Conservation (phyloP, 83 land plant species). For the Isoetes engelmannii region DNA sequence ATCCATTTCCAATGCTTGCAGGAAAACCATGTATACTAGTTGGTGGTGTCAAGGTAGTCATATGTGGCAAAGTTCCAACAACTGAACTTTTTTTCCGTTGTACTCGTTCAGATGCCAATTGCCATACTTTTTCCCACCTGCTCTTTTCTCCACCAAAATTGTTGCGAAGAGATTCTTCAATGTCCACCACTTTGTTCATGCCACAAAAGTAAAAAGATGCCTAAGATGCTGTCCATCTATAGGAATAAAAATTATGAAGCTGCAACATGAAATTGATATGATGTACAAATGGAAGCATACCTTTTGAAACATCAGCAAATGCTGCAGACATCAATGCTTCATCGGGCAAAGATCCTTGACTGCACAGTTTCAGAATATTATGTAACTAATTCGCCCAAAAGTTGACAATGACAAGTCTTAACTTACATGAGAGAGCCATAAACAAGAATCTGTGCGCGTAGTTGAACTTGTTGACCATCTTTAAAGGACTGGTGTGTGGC, state of each 20-base stretch:
- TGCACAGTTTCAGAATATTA: slow-evolving; percentile 14
- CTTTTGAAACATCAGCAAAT: slow-evolving; percentile 56
- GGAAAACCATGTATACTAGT: too few species aligned
- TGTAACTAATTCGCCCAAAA: too few species aligned
- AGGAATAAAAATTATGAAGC: background rate
- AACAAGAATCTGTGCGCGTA: slow-evolving; percentile 88
- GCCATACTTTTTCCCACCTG: slow-evolving; percentile 59
- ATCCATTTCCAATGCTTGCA: too few species aligned
- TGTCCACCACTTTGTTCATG: background rate
- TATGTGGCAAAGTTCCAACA: too few species aligned
- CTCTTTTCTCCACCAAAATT: slow-evolving; percentile 45
- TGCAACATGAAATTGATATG: background rate
- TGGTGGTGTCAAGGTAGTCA: too few species aligned
- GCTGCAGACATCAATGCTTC: slow-evolving; percentile 77
- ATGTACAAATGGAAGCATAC: slow-evolving; percentile 9
- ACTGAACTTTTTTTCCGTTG: slow-evolving; percentile 27
- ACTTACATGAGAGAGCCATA: slow-evolving; percentile 89
- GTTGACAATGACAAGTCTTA: background rate
- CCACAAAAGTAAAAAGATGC: background rate
- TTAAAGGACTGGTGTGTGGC: slow-evolving; percentile 62
- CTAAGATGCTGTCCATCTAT: too few species aligned
- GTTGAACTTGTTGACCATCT: slow-evolving; percentile 72
- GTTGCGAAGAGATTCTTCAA: slow-evolving; percentile 4
- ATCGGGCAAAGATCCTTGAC: slow-evolving; percentile 69
- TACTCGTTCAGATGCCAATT: slow-evolving; percentile 38